Base-by-base conservation (phyloP, 371 early-diverging fungal species). In the Choanephora cucurbitarum region DNA sequence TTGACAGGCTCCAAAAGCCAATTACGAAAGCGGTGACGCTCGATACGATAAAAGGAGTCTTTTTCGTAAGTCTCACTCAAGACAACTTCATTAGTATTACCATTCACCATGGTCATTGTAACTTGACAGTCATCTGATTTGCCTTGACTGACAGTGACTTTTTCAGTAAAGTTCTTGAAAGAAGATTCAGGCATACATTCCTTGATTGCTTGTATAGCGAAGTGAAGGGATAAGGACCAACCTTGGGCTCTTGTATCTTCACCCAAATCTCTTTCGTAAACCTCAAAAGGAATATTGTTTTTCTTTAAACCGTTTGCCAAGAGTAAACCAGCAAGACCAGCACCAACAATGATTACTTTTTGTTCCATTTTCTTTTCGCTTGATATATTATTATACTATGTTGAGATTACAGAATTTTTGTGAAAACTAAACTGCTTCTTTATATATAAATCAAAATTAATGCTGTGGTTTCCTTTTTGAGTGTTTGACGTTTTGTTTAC, bases 311-410 rank as follows among this genome's bases (percentile, higher is more conserved):
- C 46, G 40, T 70, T 59, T 15, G 72, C 72, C 1, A 69, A 52
- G 17, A 66, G 40, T 11, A 75, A 60, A n/a, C 76, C 72, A 10
- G 72, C 46, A n/a, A 65, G 57, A 32, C 76, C 76, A 32, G 39
- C 72, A 15, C 72, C 72, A 10, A 72, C 45, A 46, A 75, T 75
- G 11, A 72, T 28, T 28, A 28, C 28, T 28, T 28, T 28, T 28
- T 28, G 28, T 5, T 7, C 7, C 28, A 28, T 28, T 28, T 28
- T 28, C 5, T 28, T n/a, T n/a, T n/a, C n/a, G 28, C 7, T 28
- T 28, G 28, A 28, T 28, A 28, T 28, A 28, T 28, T 28, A 7
- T 28, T 28, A 5, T 28, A 28, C n/a, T n/a, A n/a, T n/a, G n/a
- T n/a, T n/a, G 28, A 28, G 28, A 28, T 5, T 28, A 28, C 7